Percentiles rank a stretch among this genome's conserved stretches.
Conservation (phyloP, 2,329 filamentous ascomycete species). For the Talaromyces amestolkiae region DNA sequence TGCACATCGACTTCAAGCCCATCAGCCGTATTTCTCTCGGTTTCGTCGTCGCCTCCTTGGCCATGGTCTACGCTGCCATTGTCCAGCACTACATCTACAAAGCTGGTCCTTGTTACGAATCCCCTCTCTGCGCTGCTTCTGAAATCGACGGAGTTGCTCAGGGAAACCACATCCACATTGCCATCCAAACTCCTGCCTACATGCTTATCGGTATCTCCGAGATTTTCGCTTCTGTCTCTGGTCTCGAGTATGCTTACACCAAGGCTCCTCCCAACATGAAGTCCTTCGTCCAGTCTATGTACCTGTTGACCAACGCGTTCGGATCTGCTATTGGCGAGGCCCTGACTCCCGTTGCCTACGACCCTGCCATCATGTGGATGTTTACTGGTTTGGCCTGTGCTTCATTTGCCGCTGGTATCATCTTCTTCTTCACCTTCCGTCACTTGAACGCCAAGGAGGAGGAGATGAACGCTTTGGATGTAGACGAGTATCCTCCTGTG, state of each 20-base stretch:
- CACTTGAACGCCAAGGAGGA: conserved; percentile 51
- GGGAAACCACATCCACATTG: conserved; percentile 46
- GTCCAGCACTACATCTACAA: conserved; percentile 58
- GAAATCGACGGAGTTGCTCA: conserved; percentile 31
- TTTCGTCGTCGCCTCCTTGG: conserved; percentile 63
- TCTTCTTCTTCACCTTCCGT: conserved; percentile 55
- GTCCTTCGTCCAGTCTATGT: conserved; percentile 56
- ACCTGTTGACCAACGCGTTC: conserved; percentile 58
- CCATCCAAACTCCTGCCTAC: conserved; percentile 47
- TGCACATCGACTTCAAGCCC: conserved; percentile 66
- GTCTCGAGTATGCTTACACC: conserved; percentile 70
- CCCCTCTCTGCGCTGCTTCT: conserved; percentile 36
- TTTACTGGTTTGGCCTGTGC: conserved; percentile 57
- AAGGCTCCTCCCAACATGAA: conserved; percentile 70
- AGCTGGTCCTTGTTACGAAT: conserved; percentile 52
- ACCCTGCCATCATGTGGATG: conserved; percentile 67
- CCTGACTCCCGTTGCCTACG: conserved; percentile 58
- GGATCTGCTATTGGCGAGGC: conserved; percentile 59
- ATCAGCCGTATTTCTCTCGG: conserved; percentile 73
- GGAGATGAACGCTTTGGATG: conserved; percentile 51
- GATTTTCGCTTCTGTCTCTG: conserved; percentile 63
- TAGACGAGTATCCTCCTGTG: conserved; percentile 24
- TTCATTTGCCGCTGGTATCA: conserved; percentile 35
- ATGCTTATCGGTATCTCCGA: conserved; percentile 52
- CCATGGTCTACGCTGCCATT: conserved; percentile 61